These are phyloP conservation scores for Raffaelea albimanens DNA, from an alignment of 2,329 filamentous ascomycete genomes.

Conservation along the genomic window DNA sequence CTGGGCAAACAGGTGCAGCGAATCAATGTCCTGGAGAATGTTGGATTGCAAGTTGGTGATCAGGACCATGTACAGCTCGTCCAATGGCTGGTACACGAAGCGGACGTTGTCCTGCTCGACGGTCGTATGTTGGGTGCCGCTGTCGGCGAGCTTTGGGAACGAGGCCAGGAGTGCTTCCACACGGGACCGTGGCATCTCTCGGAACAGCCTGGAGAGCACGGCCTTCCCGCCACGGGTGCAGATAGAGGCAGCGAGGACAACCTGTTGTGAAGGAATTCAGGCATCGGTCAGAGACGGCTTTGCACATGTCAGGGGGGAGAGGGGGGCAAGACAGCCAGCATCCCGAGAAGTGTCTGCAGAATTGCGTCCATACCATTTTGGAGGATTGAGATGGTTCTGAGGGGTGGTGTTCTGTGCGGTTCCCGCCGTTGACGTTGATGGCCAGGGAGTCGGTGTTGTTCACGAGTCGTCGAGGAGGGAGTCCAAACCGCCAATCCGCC, in stretches of 20 bases:
- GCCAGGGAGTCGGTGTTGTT: not conserved
- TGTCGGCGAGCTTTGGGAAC: slow-evolving; percentile 94
- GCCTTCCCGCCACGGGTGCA: slow-evolving; percentile 97
- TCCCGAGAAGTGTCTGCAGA: too few species aligned
- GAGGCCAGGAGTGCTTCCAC: slow-evolving; percentile 95
- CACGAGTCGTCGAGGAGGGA: slow-evolving; percentile 3
- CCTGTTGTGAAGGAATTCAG: slow-evolving; percentile 39
- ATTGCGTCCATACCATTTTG: slow-evolving; percentile 3
- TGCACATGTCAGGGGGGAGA: not conserved
- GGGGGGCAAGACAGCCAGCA: not conserved
- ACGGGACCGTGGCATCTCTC: slow-evolving; percentile 92
- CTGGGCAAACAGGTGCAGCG: slow-evolving; percentile 93
- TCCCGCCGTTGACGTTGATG: not conserved
- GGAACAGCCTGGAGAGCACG: slow-evolving; percentile 94
- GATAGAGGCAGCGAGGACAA: slow-evolving; percentile 97
- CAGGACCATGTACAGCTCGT: slow-evolving; percentile 98
- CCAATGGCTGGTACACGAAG: slow-evolving; percentile 97
- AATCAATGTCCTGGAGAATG: slow-evolving; percentile 98
- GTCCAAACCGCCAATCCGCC: slow-evolving; percentile 10
- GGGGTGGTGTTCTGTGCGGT: not conserved
- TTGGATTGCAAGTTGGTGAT: slow-evolving; percentile 99
- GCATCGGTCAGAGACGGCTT: not conserved
- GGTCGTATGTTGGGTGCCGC: slow-evolving; percentile 92
- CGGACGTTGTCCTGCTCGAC: slow-evolving; percentile 99
- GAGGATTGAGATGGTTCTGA: not conserved